Evolutionary conservation across 2,329 filamentous ascomycete genomes (phyloP), one percentile per base, ranked within the genome.

Genomic region (Aspergillus aculeatinus): DNA sequence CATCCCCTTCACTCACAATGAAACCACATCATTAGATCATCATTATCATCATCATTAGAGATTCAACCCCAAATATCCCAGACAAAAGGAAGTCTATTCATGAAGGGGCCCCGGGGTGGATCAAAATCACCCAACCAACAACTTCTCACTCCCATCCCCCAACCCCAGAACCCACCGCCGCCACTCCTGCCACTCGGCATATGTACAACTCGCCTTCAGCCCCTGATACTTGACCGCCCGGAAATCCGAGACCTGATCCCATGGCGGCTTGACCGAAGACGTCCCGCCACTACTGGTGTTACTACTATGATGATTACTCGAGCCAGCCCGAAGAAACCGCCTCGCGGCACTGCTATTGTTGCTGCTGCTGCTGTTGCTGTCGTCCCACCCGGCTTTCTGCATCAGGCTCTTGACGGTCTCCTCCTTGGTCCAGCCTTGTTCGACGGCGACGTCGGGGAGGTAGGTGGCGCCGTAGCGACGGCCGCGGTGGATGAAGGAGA

Each of bases 341-440:
- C 75, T 72, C 10, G 75, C 69, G 47, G 74, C 65, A 35, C 33
- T 35, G 50, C 73, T 71, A 16, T 74, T 66, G 5, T 69, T 35
- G 79, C 49, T 78, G 76, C 1, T 42, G 39, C 39, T 19, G 16
- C 6, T 44, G 7, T 9, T 16, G 16, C 16, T 44, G 39, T 92
- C 92, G 60, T 83, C 84, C 93, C 93, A 99, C 1, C 95, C 95
- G 0, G 93, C 93, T 82, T 99, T 99, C 61, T 91, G 84, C 89
- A 97, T 95, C 72, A 98, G 79, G 76, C 91, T 96, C 57, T 92
- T 83, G 2, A 99, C 76, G 0, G 94, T 91, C 82, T 98, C 91
- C 73, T 98, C 93, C 76, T 95, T 93, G 11, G 85, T 91, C 95
- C 95, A 99, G 16, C 91, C 93, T 74, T 98, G 95, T 80, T 99